Percentiles rank a stretch among this genome's conserved stretches.
Evolutionary conservation across 176 grass and related monocot species (phyloP).

Genomic region (Cocos nucifera): DNA sequence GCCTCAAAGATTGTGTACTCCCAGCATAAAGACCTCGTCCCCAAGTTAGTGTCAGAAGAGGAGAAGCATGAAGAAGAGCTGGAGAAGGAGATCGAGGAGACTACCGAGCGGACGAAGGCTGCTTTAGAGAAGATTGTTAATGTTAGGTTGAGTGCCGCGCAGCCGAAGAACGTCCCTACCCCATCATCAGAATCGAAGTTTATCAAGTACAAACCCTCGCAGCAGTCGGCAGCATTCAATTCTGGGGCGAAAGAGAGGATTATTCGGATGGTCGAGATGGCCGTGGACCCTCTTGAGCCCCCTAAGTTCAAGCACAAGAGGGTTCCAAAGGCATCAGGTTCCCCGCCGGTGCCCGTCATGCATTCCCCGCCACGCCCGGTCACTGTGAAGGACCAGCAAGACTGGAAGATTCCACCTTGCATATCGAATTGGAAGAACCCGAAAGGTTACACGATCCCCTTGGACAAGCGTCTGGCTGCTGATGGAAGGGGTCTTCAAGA

Average conservation of each 20-base stretch:
- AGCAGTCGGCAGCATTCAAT: conserved; percentile 91
- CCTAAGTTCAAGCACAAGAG: conserved; percentile 99
- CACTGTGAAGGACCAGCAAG: conserved; percentile 95
- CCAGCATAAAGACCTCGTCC: conserved; percentile 86
- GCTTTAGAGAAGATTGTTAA: conserved; percentile 92
- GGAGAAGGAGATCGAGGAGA: conserved; percentile 72
- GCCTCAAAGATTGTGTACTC: conserved; percentile 82
- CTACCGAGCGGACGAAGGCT: conserved; percentile 48
- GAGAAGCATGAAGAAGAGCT: conserved; percentile 42
- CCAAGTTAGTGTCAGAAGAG: conserved; percentile 47
- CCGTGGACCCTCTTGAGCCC: conserved; percentile 75
- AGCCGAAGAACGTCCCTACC: conserved; percentile 85
- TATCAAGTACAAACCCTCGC: conserved; percentile 95
- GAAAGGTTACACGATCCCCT: conserved; percentile 93
- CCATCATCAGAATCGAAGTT: conserved; percentile 81
- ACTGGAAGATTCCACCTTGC: conserved; percentile 98
- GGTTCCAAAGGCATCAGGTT: conserved; percentile 65
- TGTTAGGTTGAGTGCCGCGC: conserved; percentile 70
- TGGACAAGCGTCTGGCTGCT: conserved; percentile 88
- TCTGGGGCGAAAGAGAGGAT: conserved; percentile 94
- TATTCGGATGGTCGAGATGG: conserved; percentile 73
- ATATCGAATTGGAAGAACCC: conserved; percentile 99
- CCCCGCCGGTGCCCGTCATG: conserved; percentile 80
- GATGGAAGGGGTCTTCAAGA: conserved; percentile 90
- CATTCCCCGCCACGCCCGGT: conserved; percentile 90